Base-by-base conservation (phyloP, 805 yeast species). In the Helenozyma rhizophorensis region DNA sequence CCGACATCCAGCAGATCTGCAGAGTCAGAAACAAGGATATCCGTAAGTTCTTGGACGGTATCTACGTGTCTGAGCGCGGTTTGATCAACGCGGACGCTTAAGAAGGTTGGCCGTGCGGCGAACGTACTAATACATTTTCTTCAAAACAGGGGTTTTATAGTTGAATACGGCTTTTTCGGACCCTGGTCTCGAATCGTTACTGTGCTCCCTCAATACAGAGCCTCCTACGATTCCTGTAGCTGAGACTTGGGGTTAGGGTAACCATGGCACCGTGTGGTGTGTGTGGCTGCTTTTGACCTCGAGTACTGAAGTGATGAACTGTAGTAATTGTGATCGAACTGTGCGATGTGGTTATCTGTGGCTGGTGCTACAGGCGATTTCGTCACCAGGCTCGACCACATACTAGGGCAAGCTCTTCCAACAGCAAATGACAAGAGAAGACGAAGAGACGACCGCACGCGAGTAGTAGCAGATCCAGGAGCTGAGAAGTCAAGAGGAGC, bases 41-140 rank as follows among this genome's bases (percentile, higher is more conserved):
- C 89, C 86, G 98, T 77, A 90, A 90, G 81, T 90, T 90, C 82
- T 84, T 93, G 80, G 98, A 94, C 73, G 99, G 99, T 88, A 89
- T 90, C 76, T 90, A 90, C 72, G 98, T 90, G 60, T 89, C 97
- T 54, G 94, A 84, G 76, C 84, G 83, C 74, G 95, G 96, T 62
- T 74, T 75, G 68, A 76, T 90, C 65, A 83, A 72, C 49, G 85
- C 80, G 66, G 89, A 81, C 11, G 43, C 47, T 29, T 39, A 44
- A n/a, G n/a, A n/a, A n/a, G 39, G 25, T 16, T 25, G n/a, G n/a
- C 14, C 21, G 28, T 19, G 31, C 27, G 31, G 19, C 25, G 18
- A 23, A 30, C 14, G 24, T 44, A 48, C 46, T 46, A 53, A 56
- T 55, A 50, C 50, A 49, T 47, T 56, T 42, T 38, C 36, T 30